Evolutionary conservation across 2,329 filamentous ascomycete genomes (phyloP).

Genomic region (Didymellaceae sp.): DNA sequence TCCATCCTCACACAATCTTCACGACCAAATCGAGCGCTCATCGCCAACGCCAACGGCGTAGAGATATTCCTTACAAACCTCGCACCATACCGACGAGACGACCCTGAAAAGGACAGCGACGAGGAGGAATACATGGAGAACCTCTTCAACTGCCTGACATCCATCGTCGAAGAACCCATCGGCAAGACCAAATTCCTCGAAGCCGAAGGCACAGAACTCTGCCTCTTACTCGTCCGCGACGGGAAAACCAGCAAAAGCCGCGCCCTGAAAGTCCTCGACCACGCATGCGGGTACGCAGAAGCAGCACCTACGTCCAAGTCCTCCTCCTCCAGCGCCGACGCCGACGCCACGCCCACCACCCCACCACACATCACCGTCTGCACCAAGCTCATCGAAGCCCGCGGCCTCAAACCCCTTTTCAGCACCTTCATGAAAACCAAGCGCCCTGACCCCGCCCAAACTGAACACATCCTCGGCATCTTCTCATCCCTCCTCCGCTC

Average conservation of each 20-base stretch:
- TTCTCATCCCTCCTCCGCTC: slow-evolving; percentile 82
- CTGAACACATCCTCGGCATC: slow-evolving; percentile 83
- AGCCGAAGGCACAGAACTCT: slow-evolving; percentile 90
- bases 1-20: slow-evolving; percentile 87
- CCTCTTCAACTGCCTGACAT: slow-evolving; percentile 84
- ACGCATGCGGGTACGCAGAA: slow-evolving; percentile 69
- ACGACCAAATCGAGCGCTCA: slow-evolving; percentile 65
- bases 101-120: slow-evolving; percentile 82
- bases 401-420: slow-evolving; percentile 84
- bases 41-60: slow-evolving; percentile 73
- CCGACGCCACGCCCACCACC: slow-evolving; percentile 53
- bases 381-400: slow-evolving; percentile 77
- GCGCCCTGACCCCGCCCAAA: slow-evolving; percentile 69
- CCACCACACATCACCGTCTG: slow-evolving; percentile 63
- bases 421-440: slow-evolving; percentile 89
- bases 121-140: slow-evolving; percentile 98
- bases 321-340: background rate
- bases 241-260: slow-evolving; percentile 82
- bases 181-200: slow-evolving; percentile 86
- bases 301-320: background rate
- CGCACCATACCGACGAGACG: slow-evolving; percentile 81
- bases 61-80: slow-evolving; percentile 83
- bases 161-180: slow-evolving; percentile 73
- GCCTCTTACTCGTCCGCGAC: slow-evolving; percentile 81
- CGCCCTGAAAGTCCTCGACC: slow-evolving; percentile 82